phyloP scores from a whole-genome alignment of 106 monocot genomes.

The Dendrobium catenatum region DNA sequence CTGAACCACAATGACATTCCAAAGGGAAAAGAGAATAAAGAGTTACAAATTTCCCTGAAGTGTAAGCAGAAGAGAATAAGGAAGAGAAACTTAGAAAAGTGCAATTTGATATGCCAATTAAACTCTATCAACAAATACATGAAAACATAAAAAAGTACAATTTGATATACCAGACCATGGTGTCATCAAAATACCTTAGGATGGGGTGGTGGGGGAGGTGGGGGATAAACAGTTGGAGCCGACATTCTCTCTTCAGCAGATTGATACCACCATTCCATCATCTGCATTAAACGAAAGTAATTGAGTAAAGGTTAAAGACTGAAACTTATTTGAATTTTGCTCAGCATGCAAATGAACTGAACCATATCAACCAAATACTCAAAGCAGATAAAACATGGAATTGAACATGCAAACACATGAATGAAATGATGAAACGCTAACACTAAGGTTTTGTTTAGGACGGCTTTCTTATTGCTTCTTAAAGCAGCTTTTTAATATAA shows the following conservation, averaged over 20 bases:
- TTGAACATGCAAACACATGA: not conserved
- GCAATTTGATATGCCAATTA: not conserved
- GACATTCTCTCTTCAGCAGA: conserved; percentile 97
- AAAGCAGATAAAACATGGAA: not conserved
- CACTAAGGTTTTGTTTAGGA: no score
- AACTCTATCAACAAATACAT: not conserved
- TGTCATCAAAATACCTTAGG: conserved; percentile 49
- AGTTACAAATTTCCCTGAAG: no score
- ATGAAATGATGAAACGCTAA: no score
- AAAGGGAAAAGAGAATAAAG: no score
- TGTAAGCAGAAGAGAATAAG: not conserved
- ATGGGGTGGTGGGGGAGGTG: conserved; percentile 90
- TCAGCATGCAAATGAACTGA: not conserved
- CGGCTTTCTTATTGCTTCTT: no score
- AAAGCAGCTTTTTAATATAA: no score
- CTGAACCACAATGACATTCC: no score
- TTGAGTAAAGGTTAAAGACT: not conserved
- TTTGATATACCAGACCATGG: not conserved
- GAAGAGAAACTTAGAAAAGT: no score
- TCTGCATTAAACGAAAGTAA: conserved; percentile 29
- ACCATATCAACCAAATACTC: not conserved
- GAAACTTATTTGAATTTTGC: not conserved
- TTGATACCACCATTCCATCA: conserved; percentile 99
- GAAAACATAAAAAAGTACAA: not conserved
- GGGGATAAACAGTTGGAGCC: conserved; percentile 92